Evolutionary conservation across 345 rosid species (phyloP), one percentile per base, ranked within the genome.

Genomic region (Boechera stricta): DNA sequence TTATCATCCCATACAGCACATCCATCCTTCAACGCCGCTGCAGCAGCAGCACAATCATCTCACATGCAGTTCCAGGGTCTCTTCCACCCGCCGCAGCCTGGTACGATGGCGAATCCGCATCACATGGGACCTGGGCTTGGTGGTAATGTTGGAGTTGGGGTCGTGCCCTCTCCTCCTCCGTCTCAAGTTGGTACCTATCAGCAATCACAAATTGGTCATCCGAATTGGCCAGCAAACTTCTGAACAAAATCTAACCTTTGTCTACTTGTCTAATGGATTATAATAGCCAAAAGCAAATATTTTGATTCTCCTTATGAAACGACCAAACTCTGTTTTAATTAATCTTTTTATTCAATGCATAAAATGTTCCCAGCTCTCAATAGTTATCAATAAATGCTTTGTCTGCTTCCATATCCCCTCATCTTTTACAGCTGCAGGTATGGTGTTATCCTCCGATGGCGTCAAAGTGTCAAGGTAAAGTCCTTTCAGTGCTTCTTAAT

Each of bases 41-140:
- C 97, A 12, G 89, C 88, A 8, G 92, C 85, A 5, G 78, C 96
- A 10, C 97, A 92, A 77, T 90, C 98, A 71, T 87, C 97, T 16
- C 98, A 92, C 73, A 87, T 94, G 95, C 98, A 92, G 78, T 94
- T 85, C 79, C 85, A 90, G 1, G 97, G 97, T 62, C 55, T 90
- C 64, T 94, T 84, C 80, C 91, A 92, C 77, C 89, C 96, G 29
- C 76, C 89, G 21, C 97, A 91, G 79, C 87, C 92, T 11, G 82
- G 87, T 48, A 85, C 92, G 52, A 85, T 89, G 84, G 84, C 86
- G 5, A 86, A 82, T 73, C 87, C 89, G 0, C 98, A 88, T 83
- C 98, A 86, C 80, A 80, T 94, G 79, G 92, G 87, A 15, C 91
- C 93, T 49, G 88, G 89, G n/a, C 82, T 92, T 83, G 92, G 93